phyloP scores from a whole-genome alignment of 352 stramenopile species.

The Pythium grandisporangium region DNA sequence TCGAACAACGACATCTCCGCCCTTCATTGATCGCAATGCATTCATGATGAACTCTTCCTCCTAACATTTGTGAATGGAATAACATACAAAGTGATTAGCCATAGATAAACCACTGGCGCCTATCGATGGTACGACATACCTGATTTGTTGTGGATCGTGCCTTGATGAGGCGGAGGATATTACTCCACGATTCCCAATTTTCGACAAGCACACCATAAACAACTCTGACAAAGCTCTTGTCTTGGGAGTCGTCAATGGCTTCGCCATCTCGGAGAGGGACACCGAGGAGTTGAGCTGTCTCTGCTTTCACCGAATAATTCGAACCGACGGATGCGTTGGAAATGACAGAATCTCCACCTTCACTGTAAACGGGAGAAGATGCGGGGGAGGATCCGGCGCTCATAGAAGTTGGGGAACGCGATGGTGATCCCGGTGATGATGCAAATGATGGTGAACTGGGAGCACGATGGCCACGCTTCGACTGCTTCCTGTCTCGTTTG shows the following conservation, averaged over 20 bases:
- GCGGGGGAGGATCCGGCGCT: conserved; percentile 38
- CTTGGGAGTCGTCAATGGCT: conserved; percentile 32
- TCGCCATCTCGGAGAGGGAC: conserved; percentile 63
- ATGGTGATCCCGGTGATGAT: conserved; percentile 61
- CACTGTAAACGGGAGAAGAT: conserved; percentile 58
- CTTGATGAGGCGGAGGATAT: conserved; percentile 76
- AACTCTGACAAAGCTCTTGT: conserved; percentile 48
- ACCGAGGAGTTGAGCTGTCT: conserved; percentile 66
- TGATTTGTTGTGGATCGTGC: conserved; percentile 56
- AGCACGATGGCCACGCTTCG: conserved; percentile 51
- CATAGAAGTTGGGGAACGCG: conserved; percentile 39
- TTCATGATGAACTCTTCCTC: conserved; percentile 76
- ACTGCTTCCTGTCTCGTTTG: conserved; percentile 69
- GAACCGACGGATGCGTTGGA: conserved; percentile 47
- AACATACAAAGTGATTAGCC: background rate
- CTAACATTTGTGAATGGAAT: conserved; percentile 15
- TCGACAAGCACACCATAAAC: conserved; percentile 76
- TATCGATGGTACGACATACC: conserved; percentile 14
- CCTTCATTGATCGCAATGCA: conserved; percentile 63
- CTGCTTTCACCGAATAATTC: conserved; percentile 75
- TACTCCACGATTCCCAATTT: conserved; percentile 81
- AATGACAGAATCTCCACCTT: conserved; percentile 47
- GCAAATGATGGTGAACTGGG: conserved; percentile 62
- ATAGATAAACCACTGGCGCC: background rate
- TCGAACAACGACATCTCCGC: conserved; percentile 36